phyloP scores from a whole-genome alignment of 1,139 yeast genomes.

The Geotrichum carabidarum region DNA sequence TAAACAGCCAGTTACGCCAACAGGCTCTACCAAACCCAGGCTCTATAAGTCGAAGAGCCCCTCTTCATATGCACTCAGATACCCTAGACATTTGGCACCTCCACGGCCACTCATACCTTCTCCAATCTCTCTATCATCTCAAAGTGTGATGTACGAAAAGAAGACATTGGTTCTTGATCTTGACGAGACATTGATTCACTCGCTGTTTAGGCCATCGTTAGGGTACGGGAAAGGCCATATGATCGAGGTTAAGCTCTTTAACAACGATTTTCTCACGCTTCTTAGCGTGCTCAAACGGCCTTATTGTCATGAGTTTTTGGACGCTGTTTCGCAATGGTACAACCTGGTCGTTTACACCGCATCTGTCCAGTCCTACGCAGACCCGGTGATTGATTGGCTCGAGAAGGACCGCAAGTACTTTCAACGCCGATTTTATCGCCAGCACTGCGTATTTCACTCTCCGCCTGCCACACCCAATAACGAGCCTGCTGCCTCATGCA shows the following conservation, averaged over 20 bases:
- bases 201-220: slow-evolving; percentile 57
- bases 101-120: slow-evolving; percentile 15
- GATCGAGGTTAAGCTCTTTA: slow-evolving; percentile 75
- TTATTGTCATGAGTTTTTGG: slow-evolving; percentile 75
- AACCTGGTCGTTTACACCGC: slow-evolving; percentile 59
- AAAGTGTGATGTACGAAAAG: not conserved
- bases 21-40: slow-evolving; percentile 2
- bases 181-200: slow-evolving; percentile 91
- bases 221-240: slow-evolving; percentile 58
- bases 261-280: slow-evolving; percentile 57
- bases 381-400: slow-evolving; percentile 91
- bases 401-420: slow-evolving; percentile 52
- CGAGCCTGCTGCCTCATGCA: slow-evolving; percentile 87
- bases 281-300: slow-evolving; percentile 93
- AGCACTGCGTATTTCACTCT: slow-evolving; percentile 58
- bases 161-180: slow-evolving; percentile 81
- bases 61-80: slow-evolving; percentile 6
- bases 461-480: slow-evolving; percentile 54
- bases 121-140: not conserved
- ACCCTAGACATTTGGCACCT: slow-evolving; percentile 15
- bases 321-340: slow-evolving; percentile 80
- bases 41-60: not conserved
- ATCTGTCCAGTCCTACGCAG: slow-evolving; percentile 90
- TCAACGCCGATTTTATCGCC: slow-evolving; percentile 64
- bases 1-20: not conserved